Evolutionary conservation across 129 eudicot species (phyloP), one percentile per base, ranked within the genome.

Genomic region (Pulicaria dysenterica): DNA sequence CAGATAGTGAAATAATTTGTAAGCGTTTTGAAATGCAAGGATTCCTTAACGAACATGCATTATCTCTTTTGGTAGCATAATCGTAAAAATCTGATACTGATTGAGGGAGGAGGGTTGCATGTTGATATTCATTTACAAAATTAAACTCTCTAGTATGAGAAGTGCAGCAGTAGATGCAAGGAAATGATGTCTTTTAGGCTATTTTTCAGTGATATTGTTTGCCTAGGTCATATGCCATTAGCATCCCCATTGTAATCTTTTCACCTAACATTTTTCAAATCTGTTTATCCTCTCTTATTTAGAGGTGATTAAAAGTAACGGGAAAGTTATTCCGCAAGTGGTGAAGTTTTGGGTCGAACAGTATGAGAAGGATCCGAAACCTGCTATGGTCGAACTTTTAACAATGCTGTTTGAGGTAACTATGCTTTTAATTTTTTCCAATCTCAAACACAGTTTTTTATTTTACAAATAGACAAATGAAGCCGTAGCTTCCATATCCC

Each of bases 371-470:
- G 89, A 85, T 74, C 83, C 83, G 5, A 93, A 89, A 64, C 74
- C 95, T n/a, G 96, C 96, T 64, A 83, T 81, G 86, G 90, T 83
- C 72, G 98, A 87, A 69, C 90, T 93, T 59, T 75, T 93, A 69
- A 75, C 84, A 3, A 81, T 88, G 96, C 84, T 90, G 67, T 93
- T 93, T 86, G 98, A 93, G 96, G 98, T 93, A 82, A 80, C 42
- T 69, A 51, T 42, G 24, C 56, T 43, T 45, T 10, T 24, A 9
- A 16, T 19, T 51, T 24, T 69, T 44, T 70, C 15, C 14, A 41
- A 34, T 62, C 19, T 50, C 11, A 69, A 40, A 47, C 16, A 8
- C 64, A 44, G 40, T 13, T 43, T 50, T 34, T 59, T 67, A 36
- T 7, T 41, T 16, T 5, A 10, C 11, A 7, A 24, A 24, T 2